phyloP scores from a whole-genome alignment of 192 early-diverging fungal genomes.

The Entomortierella lignicola region DNA sequence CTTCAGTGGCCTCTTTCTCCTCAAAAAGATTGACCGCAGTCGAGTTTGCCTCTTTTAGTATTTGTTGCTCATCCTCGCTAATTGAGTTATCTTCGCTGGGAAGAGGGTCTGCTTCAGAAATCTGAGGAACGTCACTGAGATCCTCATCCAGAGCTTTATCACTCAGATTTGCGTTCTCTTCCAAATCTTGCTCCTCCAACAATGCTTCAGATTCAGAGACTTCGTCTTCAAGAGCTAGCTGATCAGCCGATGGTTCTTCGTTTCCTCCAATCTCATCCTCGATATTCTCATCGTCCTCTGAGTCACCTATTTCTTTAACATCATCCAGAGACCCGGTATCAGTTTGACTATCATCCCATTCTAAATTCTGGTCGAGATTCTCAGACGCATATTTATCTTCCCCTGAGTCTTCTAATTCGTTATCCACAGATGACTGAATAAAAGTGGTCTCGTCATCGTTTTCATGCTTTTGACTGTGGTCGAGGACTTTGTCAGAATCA shows the following conservation, averaged over 20 bases:
- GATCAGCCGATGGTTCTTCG: not conserved
- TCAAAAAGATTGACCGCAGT: not conserved
- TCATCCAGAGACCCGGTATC: too few relatives aligned
- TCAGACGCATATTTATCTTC: not conserved
- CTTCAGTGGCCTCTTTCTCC: not conserved
- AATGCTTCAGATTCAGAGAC: conserved; percentile 39
- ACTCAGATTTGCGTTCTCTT: conserved; percentile 26
- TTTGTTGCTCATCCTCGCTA: conserved; percentile 3
- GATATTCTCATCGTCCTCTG: not conserved
- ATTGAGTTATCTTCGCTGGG: not conserved
- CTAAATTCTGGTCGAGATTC: not conserved
- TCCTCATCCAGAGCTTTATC: conserved; percentile 29
- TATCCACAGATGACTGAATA: not conserved
- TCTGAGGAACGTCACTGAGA: conserved; percentile 19
- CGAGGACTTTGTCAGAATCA: not conserved
- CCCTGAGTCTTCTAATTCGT: not conserved
- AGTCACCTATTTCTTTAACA: not conserved
- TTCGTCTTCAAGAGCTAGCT: conserved; percentile 21
- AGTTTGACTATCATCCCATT: not conserved
- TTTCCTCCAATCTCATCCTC: conserved; percentile 5
- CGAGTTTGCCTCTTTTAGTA: not conserved
- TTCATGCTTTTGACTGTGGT: not conserved
- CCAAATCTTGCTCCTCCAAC: conserved; percentile 22
- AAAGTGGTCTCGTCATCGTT: not conserved
- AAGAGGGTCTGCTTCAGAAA: not conserved